phyloP scores from a whole-genome alignment of 2,329 filamentous ascomycete species.

The Chalaropsis ovoidea region DNA sequence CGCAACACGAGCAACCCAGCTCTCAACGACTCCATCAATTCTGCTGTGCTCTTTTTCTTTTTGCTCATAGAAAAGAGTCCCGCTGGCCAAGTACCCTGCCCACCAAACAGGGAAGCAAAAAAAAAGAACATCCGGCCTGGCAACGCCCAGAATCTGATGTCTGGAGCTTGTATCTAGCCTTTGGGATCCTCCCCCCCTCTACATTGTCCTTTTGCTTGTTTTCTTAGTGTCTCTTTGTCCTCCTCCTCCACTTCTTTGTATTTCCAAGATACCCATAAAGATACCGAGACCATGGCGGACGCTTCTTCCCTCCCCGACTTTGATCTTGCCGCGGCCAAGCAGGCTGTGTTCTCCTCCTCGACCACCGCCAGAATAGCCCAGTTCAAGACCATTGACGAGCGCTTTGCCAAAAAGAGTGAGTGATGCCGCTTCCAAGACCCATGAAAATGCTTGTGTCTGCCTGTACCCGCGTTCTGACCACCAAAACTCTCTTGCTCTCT shows the following conservation, averaged over 20 bases:
- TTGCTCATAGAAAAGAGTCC: neutral
- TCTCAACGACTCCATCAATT: neutral
- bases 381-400: conserved; percentile 48
- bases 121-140: conserved; percentile 11
- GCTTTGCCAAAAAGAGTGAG: conserved; percentile 46
- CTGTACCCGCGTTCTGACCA: neutral
- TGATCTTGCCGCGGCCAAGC: conserved; percentile 42
- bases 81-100: neutral
- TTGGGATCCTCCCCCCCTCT: neutral
- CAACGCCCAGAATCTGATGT: conserved; percentile 17
- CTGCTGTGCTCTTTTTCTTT: neutral
- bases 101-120: neutral
- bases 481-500: neutral
- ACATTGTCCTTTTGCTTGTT: neutral
- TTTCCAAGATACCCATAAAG: conserved; percentile 15
- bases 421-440: conserved; percentile 27
- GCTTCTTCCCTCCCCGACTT: conserved; percentile 33
- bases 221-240: neutral
- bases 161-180: conserved; percentile 12
- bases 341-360: conserved; percentile 52
- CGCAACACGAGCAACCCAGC: conserved; percentile 8
- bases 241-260: neutral
- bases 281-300: conserved; percentile 25
- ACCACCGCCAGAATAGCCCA: conserved; percentile 46
- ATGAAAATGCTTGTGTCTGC: neutral